Percentiles rank a stretch among this genome's conserved stretches.
These are phyloP conservation scores for Phytophthora ohioensis DNA, from an alignment of 352 stramenopile species.

Conservation along the genomic window DNA sequence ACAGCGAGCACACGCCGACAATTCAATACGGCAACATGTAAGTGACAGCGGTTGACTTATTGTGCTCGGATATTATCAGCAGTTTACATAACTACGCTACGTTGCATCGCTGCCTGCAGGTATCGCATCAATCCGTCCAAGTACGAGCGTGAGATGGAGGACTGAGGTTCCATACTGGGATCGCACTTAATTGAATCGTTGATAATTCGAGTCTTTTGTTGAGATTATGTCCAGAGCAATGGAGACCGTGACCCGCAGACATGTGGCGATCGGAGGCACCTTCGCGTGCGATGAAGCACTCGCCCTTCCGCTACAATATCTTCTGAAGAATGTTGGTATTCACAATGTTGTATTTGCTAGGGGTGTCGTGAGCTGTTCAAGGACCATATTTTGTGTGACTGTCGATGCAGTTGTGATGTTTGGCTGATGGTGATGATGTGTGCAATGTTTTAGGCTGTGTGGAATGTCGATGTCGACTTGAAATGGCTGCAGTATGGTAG, in stretches of 20 bases:
- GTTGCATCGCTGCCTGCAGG: conserved; percentile 38
- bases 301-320: conserved; percentile 55
- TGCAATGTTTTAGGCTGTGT: conserved; percentile 40
- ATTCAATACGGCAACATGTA: conserved; percentile 90
- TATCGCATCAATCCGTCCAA: conserved; percentile 82
- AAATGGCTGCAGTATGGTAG: conserved; percentile 72
- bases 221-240: conserved; percentile 18
- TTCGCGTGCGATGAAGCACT: conserved; percentile 71
- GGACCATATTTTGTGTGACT: no score
- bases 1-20: conserved; percentile 83
- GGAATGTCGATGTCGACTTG: conserved; percentile 36
- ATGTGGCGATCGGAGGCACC: conserved; percentile 59
- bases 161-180: conserved; percentile 28
- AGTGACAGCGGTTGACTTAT: conserved; percentile 5
- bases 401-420: neutral
- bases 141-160: conserved; percentile 66
- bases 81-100: conserved; percentile 1
- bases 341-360: no score
- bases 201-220: conserved; percentile 25
- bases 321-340: conserved; percentile 58
- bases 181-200: conserved; percentile 39
- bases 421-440: neutral
- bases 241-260: conserved; percentile 24
- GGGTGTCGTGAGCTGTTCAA: no score
- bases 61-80: neutral